phyloP scores from a whole-genome alignment of 2,329 filamentous ascomycete species.

The Cytospora piceicola region DNA sequence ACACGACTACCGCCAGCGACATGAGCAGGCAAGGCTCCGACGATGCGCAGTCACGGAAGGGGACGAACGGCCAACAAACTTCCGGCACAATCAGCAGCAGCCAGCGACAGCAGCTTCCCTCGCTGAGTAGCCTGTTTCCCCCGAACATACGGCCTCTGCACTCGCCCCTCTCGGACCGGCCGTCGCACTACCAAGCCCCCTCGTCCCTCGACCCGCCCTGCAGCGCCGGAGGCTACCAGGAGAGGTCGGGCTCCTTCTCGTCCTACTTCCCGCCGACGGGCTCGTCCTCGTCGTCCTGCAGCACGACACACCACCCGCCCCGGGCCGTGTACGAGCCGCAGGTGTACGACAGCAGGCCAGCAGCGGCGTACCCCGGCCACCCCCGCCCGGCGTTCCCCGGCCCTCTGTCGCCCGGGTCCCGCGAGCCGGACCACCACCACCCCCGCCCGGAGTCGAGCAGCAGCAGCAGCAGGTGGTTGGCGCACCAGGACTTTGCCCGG shows the following conservation, averaged over 20 bases:
- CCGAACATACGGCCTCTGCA: conserved; percentile 48
- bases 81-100: conserved; percentile 31
- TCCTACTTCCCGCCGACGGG: conserved; percentile 53
- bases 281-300: conserved; percentile 40
- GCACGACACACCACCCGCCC: conserved; percentile 40
- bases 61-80: conserved; percentile 36
- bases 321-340: conserved; percentile 52
- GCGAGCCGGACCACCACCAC: conserved; percentile 42
- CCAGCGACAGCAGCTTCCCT: conserved; percentile 55
- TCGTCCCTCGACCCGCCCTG: conserved; percentile 55
- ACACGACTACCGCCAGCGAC: conserved; percentile 46
- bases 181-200: conserved; percentile 45
- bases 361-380: conserved; percentile 41
- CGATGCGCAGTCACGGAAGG: conserved; percentile 42
- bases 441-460: conserved; percentile 41
- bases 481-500: conserved; percentile 45
- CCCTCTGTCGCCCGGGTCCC: conserved; percentile 50
- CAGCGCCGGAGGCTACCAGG: conserved; percentile 43
- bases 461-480: conserved; percentile 45
- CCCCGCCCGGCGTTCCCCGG: conserved; percentile 44
- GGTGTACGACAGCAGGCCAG: conserved; percentile 48
- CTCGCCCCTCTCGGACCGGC: conserved; percentile 53
- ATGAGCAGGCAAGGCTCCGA: conserved; percentile 46
- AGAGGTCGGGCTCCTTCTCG: conserved; percentile 44
- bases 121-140: conserved; percentile 61